Evolutionary conservation across 306 rosid species (phyloP).

Genomic region (Cicer pinnatifidum): DNA sequence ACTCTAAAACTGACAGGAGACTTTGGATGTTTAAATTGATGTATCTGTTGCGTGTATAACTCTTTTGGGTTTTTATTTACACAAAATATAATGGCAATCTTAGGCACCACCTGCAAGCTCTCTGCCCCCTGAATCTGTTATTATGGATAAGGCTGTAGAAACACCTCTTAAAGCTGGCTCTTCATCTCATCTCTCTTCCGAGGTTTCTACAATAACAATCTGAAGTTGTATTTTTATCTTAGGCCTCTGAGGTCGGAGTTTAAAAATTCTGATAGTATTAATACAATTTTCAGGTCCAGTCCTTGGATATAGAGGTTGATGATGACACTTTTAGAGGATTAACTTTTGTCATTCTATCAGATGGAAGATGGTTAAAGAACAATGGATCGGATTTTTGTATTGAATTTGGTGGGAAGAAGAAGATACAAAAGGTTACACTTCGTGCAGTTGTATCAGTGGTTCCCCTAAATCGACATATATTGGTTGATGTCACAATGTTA

Average conservation of each 20-base stretch:
- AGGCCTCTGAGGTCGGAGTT: constrained; percentile 41
- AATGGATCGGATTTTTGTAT: constrained; percentile 79
- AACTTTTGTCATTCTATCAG: constrained; percentile 73
- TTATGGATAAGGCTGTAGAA: constrained; percentile 61
- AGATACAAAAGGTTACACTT: constrained; percentile 69
- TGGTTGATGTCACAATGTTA: constrained; percentile 35
- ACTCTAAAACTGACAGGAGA: constrained; percentile 35
- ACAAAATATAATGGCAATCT: constrained; percentile 44
- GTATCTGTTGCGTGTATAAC: constrained; percentile 22
- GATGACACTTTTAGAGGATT: constrained; percentile 74
- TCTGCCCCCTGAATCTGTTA: constrained; percentile 77
- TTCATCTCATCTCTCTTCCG: constrained; percentile 53
- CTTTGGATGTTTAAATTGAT: constrained; percentile 39
- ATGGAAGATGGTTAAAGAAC: constrained; percentile 86
- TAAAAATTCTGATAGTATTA: constrained; percentile 32
- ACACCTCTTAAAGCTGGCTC: constrained; percentile 61
- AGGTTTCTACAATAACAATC: constrained; percentile 55
- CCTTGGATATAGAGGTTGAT: constrained; percentile 67
- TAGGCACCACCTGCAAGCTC: constrained; percentile 79
- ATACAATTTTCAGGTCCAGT: constrained; percentile 70
- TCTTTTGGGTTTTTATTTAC: constrained; percentile 28
- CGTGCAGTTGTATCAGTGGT: constrained; percentile 34
- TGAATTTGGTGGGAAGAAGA: constrained; percentile 62
- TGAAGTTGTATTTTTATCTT: constrained; percentile 37
- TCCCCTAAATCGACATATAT: constrained; percentile 39